A percentile compares a stretch with the other conserved stretches of the same genome.
phyloP scores from a whole-genome alignment of 805 yeast species.

The Ogataea polymorpha region DNA sequence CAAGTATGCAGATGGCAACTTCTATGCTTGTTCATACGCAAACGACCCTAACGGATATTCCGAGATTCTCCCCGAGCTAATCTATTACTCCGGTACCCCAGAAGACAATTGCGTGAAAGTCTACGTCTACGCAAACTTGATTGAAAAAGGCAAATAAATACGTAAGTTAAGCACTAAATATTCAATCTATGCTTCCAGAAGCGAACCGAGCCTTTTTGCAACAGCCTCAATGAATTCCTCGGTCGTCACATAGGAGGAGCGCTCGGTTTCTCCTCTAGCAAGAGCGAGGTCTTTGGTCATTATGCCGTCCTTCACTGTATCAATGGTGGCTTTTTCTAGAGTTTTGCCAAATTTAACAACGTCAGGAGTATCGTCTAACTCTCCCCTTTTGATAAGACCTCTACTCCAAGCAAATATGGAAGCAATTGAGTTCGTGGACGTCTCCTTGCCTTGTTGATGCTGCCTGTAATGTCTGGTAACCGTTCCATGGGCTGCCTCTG shows the following conservation, averaged over 20 bases:
- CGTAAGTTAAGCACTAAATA: background rate
- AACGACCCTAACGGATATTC: conserved; percentile 41
- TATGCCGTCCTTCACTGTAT: conserved; percentile 82
- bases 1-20: conserved; percentile 13
- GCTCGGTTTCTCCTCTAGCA: conserved; percentile 81
- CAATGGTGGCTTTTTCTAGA: conserved; percentile 80
- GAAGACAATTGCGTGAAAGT: conserved; percentile 8
- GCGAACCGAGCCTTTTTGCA: conserved; percentile 51
- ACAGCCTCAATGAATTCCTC: conserved; percentile 88
- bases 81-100: conserved; percentile 18
- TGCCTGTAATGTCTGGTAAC: conserved; percentile 96
- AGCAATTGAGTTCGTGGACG: conserved; percentile 96
- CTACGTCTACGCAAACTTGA: conserved; percentile 10
- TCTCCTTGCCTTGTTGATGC: conserved; percentile 95
- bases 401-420: conserved; percentile 97
- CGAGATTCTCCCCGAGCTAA: conserved; percentile 23
- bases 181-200: conserved; percentile 16
- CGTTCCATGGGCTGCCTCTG: conserved; percentile 99
- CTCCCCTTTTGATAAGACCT: conserved; percentile 91
- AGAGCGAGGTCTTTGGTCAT: conserved; percentile 97
- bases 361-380: conserved; percentile 79
- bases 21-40: conserved; percentile 39
- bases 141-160: conserved; percentile 4
- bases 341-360: conserved; percentile 75
- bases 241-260: conserved; percentile 81